Percentiles rank a stretch among this genome's conserved stretches.
Evolutionary conservation across 2,329 filamentous ascomycete species (phyloP).

Genomic region (Hymenoscyphus repandus): DNA sequence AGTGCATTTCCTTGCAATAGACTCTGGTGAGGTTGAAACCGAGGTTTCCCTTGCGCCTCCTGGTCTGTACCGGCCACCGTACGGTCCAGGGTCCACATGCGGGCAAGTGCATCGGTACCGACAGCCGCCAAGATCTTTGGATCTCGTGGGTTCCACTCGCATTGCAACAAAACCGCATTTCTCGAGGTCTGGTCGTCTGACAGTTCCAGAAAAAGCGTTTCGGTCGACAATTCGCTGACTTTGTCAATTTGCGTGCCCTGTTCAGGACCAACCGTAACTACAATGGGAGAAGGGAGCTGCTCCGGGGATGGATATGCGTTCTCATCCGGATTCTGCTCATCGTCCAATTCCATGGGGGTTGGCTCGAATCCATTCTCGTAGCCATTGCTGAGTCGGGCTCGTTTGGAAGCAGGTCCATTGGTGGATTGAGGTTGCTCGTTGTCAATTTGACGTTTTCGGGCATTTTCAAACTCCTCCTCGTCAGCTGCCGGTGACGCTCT

Average conservation of each 20-base stretch:
- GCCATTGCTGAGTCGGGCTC: conserved; percentile 56
- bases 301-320: conserved; percentile 61
- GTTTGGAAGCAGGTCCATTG: conserved; percentile 54
- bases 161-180: conserved; percentile 59
- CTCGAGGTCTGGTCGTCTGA: conserved; percentile 37
- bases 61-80: conserved; percentile 38
- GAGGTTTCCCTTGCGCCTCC: conserved; percentile 27
- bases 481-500: conserved; percentile 15
- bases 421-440: conserved; percentile 36
- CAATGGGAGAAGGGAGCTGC: conserved; percentile 44
- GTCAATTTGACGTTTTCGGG: conserved; percentile 29
- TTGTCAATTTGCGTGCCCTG: conserved; percentile 61
- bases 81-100: conserved; percentile 60
- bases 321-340: conserved; percentile 43
- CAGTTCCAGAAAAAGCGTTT: conserved; percentile 58
- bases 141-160: conserved; percentile 63
- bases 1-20: conserved; percentile 50
- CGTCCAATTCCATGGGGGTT: conserved; percentile 49
- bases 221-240: conserved; percentile 52
- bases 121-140: conserved; percentile 61
- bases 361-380: conserved; percentile 51
- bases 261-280: conserved; percentile 56
- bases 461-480: conserved; percentile 28
- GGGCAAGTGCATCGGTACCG: conserved; percentile 65
- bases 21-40: conserved; percentile 32